Percentiles rank a stretch among this genome's conserved stretches.
Conservation (phyloP, 148 eudicot genomes). For the Rhododendron molle region DNA sequence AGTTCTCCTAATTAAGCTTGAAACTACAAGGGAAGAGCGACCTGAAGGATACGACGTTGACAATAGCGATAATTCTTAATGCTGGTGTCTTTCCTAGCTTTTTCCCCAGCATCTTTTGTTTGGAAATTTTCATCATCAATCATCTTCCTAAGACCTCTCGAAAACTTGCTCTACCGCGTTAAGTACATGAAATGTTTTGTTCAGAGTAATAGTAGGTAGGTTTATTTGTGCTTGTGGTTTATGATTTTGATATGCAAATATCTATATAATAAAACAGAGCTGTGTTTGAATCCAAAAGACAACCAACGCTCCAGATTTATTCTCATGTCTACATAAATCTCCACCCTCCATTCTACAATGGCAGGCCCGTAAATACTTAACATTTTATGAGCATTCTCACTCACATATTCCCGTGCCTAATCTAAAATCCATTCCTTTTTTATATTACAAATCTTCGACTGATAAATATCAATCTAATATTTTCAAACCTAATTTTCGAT, state of each 20-base stretch:
- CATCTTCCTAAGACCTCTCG: background rate
- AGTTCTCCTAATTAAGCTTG: constrained; percentile 21
- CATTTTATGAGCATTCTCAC: too few relatives aligned
- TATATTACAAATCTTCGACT: too few relatives aligned
- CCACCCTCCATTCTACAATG: too few relatives aligned
- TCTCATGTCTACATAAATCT: too few relatives aligned
- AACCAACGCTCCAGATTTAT: too few relatives aligned
- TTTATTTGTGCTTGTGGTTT: background rate
- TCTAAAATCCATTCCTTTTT: too few relatives aligned
- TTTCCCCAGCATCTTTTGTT: background rate
- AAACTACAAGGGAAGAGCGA: constrained; percentile 27
- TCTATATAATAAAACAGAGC: too few relatives aligned
- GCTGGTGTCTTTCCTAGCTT: background rate
- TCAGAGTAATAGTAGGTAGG: background rate
- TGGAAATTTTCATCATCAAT: background rate
- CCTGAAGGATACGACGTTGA: constrained; percentile 22
- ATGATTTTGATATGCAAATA: background rate
- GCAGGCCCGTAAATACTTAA: too few relatives aligned
- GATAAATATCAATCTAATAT: too few relatives aligned
- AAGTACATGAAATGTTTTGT: background rate
- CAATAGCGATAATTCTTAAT: background rate
- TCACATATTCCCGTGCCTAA: too few relatives aligned
- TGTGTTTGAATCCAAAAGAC: too few relatives aligned
- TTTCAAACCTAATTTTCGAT: too few relatives aligned
- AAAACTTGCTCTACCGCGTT: background rate